Conservation (phyloP, 495 filamentous ascomycete species). For the Podospora didyma region DNA sequence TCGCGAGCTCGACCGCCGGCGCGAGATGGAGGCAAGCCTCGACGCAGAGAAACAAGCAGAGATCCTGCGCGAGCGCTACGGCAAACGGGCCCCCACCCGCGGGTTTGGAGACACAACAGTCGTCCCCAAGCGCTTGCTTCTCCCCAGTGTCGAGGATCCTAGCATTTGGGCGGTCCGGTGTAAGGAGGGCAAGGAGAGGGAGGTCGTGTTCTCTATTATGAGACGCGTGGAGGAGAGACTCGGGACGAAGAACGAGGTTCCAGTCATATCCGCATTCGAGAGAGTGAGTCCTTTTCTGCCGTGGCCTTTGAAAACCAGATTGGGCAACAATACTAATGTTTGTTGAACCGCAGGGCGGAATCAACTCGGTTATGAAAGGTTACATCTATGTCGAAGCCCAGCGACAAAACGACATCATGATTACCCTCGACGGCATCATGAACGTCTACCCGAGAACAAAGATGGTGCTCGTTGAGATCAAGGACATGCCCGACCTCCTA, state of each 20-base stretch:
- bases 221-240: slow-evolving; percentile 78
- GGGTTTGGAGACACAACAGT: slow-evolving; percentile 58
- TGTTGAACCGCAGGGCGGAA: slow-evolving; percentile 72
- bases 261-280: slow-evolving; percentile 86
- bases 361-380: slow-evolving; percentile 71
- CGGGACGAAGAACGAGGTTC: slow-evolving; percentile 68
- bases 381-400: slow-evolving; percentile 93
- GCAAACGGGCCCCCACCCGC: slow-evolving; percentile 44
- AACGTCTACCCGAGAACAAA: slow-evolving; percentile 72
- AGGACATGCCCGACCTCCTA: slow-evolving; percentile 96
- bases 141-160: slow-evolving; percentile 91
- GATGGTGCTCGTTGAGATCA: slow-evolving; percentile 84
- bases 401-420: slow-evolving; percentile 77
- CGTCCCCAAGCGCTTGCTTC: slow-evolving; percentile 80
- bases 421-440: slow-evolving; percentile 73
- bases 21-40: slow-evolving; percentile 76
- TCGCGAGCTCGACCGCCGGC: slow-evolving; percentile 86
- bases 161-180: slow-evolving; percentile 93
- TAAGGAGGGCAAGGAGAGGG: slow-evolving; percentile 90
- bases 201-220: slow-evolving; percentile 79
- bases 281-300: no score
- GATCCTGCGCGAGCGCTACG: slow-evolving; percentile 77
- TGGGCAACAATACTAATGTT: no score
- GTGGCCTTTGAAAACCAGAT: no score
- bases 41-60: slow-evolving; percentile 93